Base-by-base conservation (phyloP, 208 protist genomes). In the Balamuthia mandrillaris region DNA sequence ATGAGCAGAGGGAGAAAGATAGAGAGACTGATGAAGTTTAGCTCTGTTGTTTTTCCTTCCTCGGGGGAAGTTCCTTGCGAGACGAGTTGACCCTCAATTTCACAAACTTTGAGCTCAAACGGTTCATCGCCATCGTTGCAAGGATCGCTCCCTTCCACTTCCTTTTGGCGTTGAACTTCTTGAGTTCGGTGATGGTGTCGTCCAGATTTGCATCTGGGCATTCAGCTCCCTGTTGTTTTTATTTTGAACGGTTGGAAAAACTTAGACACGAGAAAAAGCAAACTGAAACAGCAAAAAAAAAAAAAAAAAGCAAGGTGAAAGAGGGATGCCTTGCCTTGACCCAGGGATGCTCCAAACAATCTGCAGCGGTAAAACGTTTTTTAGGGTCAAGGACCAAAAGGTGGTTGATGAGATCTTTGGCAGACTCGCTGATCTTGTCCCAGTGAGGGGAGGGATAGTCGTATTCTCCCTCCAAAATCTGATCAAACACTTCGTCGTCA, bases 321-420 rank as follows among this genome's bases (percentile, higher is more conserved):
- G 12, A 42, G 35, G 12, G 24, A 35, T 33, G 16, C 29, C 21
- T 24, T 47, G 47, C 49, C 72, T 81, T 81, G 24, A 81, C 33
- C 91, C 90, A 94, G n/a, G 85, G 87, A 81, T 94, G 92, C 12
- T 85, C 35, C 12, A 94, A 70, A 0, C 90, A 90, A 47, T 90
- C 70, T 0, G 51, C 18, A 5, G 90, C 91, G 54, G 87, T 86
- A 9, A 93, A 52, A 33, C 92, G 44, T 68, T 91, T 77, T 1
- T 37, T 45, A 7, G 88, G 70, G 47, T 94, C 86, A 0, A 91
- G 58, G 16, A 84, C 49, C 3, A 94, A 65, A 7, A 94, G 72
- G 12, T 86, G 29, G 33, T 41, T 72, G 49, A 94, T 91, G 33
- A 94, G 88, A 58, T 94, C 72, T 49, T 81, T 81, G 16, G 90